Percentiles rank a stretch among this genome's conserved stretches.
These are phyloP conservation scores for Thelonectria rubi DNA, from an alignment of 2,329 filamentous ascomycete species.

Conservation along the genomic window DNA sequence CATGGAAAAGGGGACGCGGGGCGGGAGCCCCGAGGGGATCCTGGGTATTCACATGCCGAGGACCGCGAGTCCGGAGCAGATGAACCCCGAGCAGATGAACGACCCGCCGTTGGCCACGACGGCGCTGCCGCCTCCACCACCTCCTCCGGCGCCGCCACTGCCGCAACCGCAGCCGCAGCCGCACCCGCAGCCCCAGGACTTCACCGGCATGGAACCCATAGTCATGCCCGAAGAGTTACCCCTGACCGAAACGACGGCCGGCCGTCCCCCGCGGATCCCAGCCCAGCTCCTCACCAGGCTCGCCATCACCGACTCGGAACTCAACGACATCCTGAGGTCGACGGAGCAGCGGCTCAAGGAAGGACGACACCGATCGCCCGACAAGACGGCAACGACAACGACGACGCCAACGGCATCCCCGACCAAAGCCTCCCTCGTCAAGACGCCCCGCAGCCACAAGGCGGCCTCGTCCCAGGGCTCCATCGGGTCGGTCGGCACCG, in stretches of 20 bases:
- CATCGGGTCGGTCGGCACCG: conserved; percentile 38
- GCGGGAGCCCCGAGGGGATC: too few species aligned
- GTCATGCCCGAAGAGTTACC: conserved; percentile 28
- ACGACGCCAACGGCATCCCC: conserved; percentile 37
- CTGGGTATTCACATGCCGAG: too few species aligned
- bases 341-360: conserved; percentile 62
- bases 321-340: conserved; percentile 61
- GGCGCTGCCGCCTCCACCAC: not conserved
- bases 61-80: conserved; percentile 29
- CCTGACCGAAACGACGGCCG: conserved; percentile 16
- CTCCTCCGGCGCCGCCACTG: not conserved
- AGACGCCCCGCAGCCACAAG: conserved; percentile 46
- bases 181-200: conserved; percentile 28
- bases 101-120: not conserved
- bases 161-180: not conserved
- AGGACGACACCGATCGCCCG: conserved; percentile 45
- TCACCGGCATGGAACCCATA: conserved; percentile 36
- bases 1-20: conserved; percentile 35
- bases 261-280: conserved; percentile 25
- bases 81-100: conserved; percentile 20
- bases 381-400: conserved; percentile 36
- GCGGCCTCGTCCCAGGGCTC: conserved; percentile 27
- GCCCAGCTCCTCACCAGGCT: conserved; percentile 35
- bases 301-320: conserved; percentile 55
- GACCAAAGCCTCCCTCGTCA: conserved; percentile 38